Conservation (phyloP, 1,284 basidiomycete species). For the Volvariella volvacea region DNA sequence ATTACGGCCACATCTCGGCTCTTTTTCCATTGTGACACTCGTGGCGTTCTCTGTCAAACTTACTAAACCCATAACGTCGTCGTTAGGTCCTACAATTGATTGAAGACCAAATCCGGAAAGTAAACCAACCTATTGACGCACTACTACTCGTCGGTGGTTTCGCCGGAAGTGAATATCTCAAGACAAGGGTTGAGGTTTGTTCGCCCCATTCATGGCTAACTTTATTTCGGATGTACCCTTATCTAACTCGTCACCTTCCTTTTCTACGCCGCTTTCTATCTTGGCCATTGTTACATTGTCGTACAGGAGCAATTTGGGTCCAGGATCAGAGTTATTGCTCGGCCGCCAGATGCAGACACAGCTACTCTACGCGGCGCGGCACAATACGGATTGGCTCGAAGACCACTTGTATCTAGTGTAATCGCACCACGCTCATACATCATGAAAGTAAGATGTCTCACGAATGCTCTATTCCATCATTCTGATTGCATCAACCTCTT, state of each 20-base stretch:
- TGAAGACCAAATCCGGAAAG: conserved; percentile 60
- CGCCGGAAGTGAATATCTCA: conserved; percentile 75
- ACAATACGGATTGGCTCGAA: conserved; percentile 71
- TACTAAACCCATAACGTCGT: neutral
- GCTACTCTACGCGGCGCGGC: conserved; percentile 79
- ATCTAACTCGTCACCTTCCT: conserved; percentile 2
- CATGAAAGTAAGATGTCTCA: conserved; percentile 54
- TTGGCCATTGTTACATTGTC: conserved; percentile 6
- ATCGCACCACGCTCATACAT: conserved; percentile 76
- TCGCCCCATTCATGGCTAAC: conserved; percentile 14
- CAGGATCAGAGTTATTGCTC: conserved; percentile 64
- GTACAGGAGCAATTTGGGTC: conserved; percentile 54
- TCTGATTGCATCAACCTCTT: conserved; percentile 7
- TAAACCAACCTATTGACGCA: conserved; percentile 65
- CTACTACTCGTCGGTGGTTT: conserved; percentile 82
- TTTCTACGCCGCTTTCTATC: too few species aligned
- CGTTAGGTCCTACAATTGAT: conserved; percentile 68
- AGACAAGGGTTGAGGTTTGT: conserved; percentile 60
- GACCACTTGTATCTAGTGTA: conserved; percentile 67
- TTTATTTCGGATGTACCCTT: neutral
- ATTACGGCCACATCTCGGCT: conserved; percentile 8
- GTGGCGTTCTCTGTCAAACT: neutral
- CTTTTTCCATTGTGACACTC: conserved; percentile 3
- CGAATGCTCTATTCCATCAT: neutral
- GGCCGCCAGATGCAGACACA: conserved; percentile 77